Percentiles rank a stretch among this genome's conserved stretches.
These are phyloP conservation scores for Teratosphaeria gauchensis DNA, from an alignment of 2,329 filamentous ascomycete genomes.

Conservation along the genomic window DNA sequence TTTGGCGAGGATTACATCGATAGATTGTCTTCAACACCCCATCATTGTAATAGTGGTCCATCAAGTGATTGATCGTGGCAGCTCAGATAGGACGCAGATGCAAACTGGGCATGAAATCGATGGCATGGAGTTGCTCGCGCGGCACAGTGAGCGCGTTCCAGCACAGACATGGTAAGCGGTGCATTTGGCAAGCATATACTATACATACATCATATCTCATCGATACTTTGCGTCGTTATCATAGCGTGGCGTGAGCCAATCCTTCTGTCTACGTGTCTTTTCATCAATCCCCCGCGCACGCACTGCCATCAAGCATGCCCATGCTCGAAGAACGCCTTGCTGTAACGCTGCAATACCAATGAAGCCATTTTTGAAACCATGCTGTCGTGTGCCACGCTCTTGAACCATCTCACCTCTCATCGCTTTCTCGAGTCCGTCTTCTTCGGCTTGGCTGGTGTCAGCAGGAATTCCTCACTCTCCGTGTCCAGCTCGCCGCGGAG, in stretches of 20 bases:
- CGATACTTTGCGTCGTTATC: not conserved
- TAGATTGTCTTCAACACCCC: too few species aligned
- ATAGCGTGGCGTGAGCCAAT: not conserved
- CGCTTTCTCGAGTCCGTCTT: not conserved
- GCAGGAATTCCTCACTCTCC: constrained; percentile 29
- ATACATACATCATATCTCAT: not conserved
- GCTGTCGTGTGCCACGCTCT: not conserved
- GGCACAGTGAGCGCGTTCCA: too few species aligned
- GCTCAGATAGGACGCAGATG: too few species aligned
- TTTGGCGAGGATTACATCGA: too few species aligned
- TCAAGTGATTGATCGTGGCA: too few species aligned
- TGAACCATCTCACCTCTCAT: not conserved
- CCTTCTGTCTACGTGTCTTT: not conserved
- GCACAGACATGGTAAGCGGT: not conserved
- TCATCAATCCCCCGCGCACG: not conserved
- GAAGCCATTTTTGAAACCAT: not conserved
- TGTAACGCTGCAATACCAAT: constrained; percentile 3
- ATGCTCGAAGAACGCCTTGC: constrained; percentile 2
- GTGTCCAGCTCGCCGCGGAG: constrained; percentile 33
- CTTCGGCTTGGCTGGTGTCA: not conserved
- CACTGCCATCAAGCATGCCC: not conserved
- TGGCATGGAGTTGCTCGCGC: too few species aligned
- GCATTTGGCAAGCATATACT: not conserved
- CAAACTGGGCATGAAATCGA: too few species aligned
- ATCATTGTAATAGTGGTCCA: too few species aligned